Percentiles rank a stretch among this genome's conserved stretches.
Evolutionary conservation across 768 basidiomycete species (phyloP).

Genomic region (Hericium coralloides): DNA sequence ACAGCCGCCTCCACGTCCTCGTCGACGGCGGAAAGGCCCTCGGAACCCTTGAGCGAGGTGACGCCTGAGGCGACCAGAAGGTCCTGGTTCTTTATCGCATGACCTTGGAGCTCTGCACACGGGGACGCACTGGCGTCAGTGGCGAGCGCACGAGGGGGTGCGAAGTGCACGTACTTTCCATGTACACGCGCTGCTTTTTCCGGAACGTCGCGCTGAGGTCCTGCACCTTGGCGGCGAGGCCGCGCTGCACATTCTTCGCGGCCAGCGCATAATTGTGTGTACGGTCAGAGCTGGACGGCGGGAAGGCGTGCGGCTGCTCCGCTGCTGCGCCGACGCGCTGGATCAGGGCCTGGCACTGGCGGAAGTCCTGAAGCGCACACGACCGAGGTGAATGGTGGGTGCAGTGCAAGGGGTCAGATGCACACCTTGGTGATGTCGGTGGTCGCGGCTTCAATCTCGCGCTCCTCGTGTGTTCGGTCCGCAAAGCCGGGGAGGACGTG

Average conservation of each 20-base stretch:
- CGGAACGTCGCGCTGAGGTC: constrained; percentile 86
- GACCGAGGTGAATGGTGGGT: constrained; percentile 3
- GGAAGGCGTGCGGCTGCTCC: constrained; percentile 49
- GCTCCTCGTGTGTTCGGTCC: constrained; percentile 89
- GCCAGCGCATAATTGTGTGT: constrained; percentile 50
- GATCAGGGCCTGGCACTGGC: constrained; percentile 45
- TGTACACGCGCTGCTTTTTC: constrained; percentile 96
- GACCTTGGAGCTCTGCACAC: constrained; percentile 79
- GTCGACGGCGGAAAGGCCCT: constrained; percentile 76
- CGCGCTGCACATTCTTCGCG: constrained; percentile 91
- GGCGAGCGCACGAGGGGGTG: too few relatives aligned
- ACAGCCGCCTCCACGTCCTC: constrained; percentile 84
- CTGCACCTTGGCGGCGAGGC: constrained; percentile 93
- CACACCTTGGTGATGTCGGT: constrained; percentile 80
- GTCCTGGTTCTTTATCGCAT: constrained; percentile 97
- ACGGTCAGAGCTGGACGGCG: constrained; percentile 37
- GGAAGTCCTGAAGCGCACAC: constrained; percentile 26
- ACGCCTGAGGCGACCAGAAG: constrained; percentile 84
- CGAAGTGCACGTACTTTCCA: constrained; percentile 72
- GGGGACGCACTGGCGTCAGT: too few relatives aligned
- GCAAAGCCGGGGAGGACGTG: constrained; percentile 94
- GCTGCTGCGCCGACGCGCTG: constrained; percentile 54
- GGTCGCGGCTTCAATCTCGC: constrained; percentile 83
- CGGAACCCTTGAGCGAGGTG: constrained; percentile 72
- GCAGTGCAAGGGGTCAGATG: constrained; percentile 6